Evolutionary conservation across 345 rosid genomes (phyloP), one percentile per base, ranked within the genome.

Genomic region (Chamaenerion angustifolium): DNA sequence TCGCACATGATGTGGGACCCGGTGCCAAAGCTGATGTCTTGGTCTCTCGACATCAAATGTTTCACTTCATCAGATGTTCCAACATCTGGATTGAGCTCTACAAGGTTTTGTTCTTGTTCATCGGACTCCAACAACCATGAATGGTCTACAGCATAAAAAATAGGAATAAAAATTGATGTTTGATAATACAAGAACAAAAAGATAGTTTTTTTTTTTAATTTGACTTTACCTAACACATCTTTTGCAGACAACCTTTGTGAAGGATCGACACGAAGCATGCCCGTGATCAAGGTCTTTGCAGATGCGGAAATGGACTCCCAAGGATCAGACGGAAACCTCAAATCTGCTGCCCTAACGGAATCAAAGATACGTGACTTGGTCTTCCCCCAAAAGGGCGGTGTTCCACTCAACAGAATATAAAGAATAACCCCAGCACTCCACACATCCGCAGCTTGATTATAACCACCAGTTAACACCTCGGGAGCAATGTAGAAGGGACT

Each of bases 401-500:
- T 72, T 48, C 79, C 83, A 53, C 81, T 75, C 31, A 81, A 71
- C 41, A 81, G 76, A 72, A 77, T 77, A 59, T 75, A 80, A 41
- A 80, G 79, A 61, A 80, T 77, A 46, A 77, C 83, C 42, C 88
- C 88, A 2, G 88, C 81, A 67, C 88, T 81, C 88, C 83, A 81
- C 41, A 81, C 63, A 59, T 81, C 88, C 54, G 88, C 88, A 47
- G 76, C 74, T 65, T 81, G 83, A 57, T 81, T 71, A 68, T 81
- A 81, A 16, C 78, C 76, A 31, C 88, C 83, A 0, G 63, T 46
- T 63, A 81, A 62, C 55, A 81, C 88, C 71, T 81, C 83, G 2
- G 88, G 88, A 43, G 88, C 88, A 56, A 77, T 81, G 64, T 77
- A 81, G 67, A 81, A 81, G 8, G 88, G 88, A 70, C 83, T 81